Percentiles rank a stretch among this genome's conserved stretches.
Evolutionary conservation across 2,329 filamentous ascomycete species (phyloP).

Genomic region (Cadophora malorum): DNA sequence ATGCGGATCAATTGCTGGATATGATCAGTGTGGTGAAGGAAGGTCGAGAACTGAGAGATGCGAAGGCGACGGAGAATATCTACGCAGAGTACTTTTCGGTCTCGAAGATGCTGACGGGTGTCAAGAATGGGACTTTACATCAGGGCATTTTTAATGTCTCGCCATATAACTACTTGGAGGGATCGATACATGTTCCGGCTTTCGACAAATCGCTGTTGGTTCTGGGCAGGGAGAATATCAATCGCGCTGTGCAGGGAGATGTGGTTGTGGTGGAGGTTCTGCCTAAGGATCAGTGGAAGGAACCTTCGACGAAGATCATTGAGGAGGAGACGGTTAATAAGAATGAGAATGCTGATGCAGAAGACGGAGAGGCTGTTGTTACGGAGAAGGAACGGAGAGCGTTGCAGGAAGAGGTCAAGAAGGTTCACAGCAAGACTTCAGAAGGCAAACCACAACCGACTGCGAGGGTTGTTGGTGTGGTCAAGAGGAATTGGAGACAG

Average conservation of each 20-base stretch:
- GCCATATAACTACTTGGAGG: conserved; percentile 97
- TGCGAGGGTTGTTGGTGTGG: conserved; percentile 86
- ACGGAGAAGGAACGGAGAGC: conserved; percentile 86
- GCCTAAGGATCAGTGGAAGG: conserved; percentile 95
- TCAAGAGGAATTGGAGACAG: conserved; percentile 97
- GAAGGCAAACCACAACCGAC: conserved; percentile 88
- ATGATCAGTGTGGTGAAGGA: conserved; percentile 88
- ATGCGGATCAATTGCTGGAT: conserved; percentile 84
- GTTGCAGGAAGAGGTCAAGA: conserved; percentile 89
- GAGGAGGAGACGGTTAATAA: conserved; percentile 92
- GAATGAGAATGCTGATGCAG: conserved; percentile 90
- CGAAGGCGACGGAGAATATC: conserved; percentile 69
- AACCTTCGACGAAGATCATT: conserved; percentile 91
- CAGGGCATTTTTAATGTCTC: conserved; percentile 97
- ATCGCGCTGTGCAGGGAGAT: conserved; percentile 90
- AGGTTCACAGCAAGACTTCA: conserved; percentile 75
- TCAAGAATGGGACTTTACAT: conserved; percentile 87
- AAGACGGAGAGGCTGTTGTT: conserved; percentile 78
- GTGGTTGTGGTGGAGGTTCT: conserved; percentile 91
- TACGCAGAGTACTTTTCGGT: conserved; percentile 90
- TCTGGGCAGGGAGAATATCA: conserved; percentile 93
- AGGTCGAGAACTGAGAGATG: conserved; percentile 66
- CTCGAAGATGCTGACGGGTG: conserved; percentile 92
- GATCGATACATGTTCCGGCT: conserved; percentile 84
- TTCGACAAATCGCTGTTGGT: conserved; percentile 90